Conservation (phyloP, 1,139 yeast genomes). For the Hansenula lynferdii region DNA sequence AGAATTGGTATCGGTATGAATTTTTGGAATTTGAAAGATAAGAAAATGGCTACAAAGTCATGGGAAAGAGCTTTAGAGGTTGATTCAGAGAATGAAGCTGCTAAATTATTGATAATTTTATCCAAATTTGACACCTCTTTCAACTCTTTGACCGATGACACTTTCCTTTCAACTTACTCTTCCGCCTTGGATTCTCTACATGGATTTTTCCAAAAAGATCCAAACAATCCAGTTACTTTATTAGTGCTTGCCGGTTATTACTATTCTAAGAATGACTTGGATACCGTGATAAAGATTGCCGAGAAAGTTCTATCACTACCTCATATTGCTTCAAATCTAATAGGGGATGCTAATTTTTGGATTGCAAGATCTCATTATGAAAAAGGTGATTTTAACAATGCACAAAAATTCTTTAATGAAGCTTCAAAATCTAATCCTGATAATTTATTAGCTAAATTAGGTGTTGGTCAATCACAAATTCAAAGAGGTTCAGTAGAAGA, state of each 20-base stretch:
- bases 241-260: slow-evolving; percentile 48
- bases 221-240: slow-evolving; percentile 36
- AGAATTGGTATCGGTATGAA: slow-evolving; percentile 94
- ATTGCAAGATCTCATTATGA: slow-evolving; percentile 72
- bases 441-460: slow-evolving; percentile 68
- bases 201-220: slow-evolving; percentile 19
- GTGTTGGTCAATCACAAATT: slow-evolving; percentile 82
- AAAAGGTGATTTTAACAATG: slow-evolving; percentile 52
- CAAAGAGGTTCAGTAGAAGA: slow-evolving; percentile 74
- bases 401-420: slow-evolving; percentile 71
- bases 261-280: slow-evolving; percentile 57
- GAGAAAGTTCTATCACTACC: slow-evolving; percentile 41
- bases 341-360: slow-evolving; percentile 86
- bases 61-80: slow-evolving; percentile 81
- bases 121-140: slow-evolving; percentile 66
- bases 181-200: slow-evolving; percentile 34
- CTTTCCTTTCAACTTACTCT: slow-evolving; percentile 47
- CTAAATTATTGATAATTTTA: slow-evolving; percentile 61
- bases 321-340: slow-evolving; percentile 37
- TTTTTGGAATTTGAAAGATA: slow-evolving; percentile 83
- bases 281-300: slow-evolving; percentile 52
- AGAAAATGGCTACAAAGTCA: slow-evolving; percentile 67
- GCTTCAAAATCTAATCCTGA: slow-evolving; percentile 58
- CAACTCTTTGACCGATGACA: slow-evolving; percentile 55
- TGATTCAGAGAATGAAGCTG: slow-evolving; percentile 55